Percentiles rank a stretch among this genome's conserved stretches.
Evolutionary conservation across 2,329 filamentous ascomycete species (phyloP).

Genomic region (Aspergillus fumigatiaffinis): DNA sequence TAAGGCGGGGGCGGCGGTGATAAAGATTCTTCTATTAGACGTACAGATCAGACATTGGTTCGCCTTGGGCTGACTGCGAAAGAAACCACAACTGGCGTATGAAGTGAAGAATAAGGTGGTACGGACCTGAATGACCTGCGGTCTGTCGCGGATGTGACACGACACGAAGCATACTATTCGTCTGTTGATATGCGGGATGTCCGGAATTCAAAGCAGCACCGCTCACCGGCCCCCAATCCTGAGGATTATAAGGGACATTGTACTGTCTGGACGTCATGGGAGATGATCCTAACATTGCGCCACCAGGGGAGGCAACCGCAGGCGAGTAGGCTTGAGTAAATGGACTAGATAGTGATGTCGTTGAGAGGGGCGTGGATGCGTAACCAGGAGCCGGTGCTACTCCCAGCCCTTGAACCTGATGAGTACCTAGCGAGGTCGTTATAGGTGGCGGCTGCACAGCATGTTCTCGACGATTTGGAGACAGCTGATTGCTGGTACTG

Average conservation of each 20-base stretch:
- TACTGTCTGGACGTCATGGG: slow-evolving; percentile 45
- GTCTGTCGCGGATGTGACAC: slow-evolving; percentile 23
- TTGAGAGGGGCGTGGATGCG: slow-evolving; percentile 38
- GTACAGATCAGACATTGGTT: slow-evolving; percentile 6
- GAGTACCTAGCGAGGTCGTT: slow-evolving; percentile 37
- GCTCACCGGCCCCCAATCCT: slow-evolving; percentile 45
- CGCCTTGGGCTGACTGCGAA: background rate
- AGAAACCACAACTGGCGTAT: background rate
- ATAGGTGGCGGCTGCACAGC: slow-evolving; percentile 40
- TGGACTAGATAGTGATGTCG: slow-evolving; percentile 43
- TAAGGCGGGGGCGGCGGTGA: slow-evolving; percentile 39
- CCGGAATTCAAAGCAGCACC: slow-evolving; percentile 21
- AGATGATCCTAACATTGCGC: slow-evolving; percentile 34
- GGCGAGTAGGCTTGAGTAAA: slow-evolving; percentile 40
- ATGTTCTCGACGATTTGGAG: slow-evolving; percentile 41
- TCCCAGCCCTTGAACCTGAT: slow-evolving; percentile 34
- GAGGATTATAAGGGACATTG: slow-evolving; percentile 46
- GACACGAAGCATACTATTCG: slow-evolving; percentile 26
- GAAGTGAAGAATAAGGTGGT: background rate
- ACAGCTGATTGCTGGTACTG: slow-evolving; percentile 29
- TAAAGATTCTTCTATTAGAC: slow-evolving; percentile 22
- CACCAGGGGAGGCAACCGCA: slow-evolving; percentile 34
- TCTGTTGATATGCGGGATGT: slow-evolving; percentile 26
- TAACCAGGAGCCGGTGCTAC: slow-evolving; percentile 24
- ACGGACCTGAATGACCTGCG: slow-evolving; percentile 31